These are phyloP conservation scores for Pyricularia grisea DNA, from an alignment of 2,329 filamentous ascomycete species.

Conservation along the genomic window DNA sequence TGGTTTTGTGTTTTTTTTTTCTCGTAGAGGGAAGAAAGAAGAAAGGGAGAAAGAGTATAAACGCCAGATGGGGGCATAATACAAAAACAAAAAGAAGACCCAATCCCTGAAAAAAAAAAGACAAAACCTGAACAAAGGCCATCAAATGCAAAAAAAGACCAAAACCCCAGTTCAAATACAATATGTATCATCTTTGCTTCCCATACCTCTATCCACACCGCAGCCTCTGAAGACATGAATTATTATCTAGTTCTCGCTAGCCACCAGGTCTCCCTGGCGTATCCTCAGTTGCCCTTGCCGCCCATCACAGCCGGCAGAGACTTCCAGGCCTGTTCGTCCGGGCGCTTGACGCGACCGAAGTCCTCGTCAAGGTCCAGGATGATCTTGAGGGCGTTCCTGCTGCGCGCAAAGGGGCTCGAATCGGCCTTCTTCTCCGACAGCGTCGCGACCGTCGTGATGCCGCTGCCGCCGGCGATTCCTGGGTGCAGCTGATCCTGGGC, in stretches of 20 bases:
- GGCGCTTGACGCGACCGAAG: conserved; percentile 67
- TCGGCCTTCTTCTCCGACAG: conserved; percentile 48
- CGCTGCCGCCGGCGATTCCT: conserved; percentile 42
- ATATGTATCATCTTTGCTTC: background rate
- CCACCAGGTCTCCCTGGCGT: background rate
- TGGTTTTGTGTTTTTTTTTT: background rate
- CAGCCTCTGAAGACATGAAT: background rate
- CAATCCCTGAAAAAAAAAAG: background rate
- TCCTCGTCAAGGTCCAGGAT: conserved; percentile 91
- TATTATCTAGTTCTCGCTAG: background rate
- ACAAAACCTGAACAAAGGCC: background rate
- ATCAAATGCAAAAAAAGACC: background rate
- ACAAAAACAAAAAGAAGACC: background rate
- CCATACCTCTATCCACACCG: background rate
- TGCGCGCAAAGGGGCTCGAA: conserved; percentile 46
- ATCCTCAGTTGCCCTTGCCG: conserved; percentile 13
- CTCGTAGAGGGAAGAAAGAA: background rate
- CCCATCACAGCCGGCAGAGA: conserved; percentile 40
- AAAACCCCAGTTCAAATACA: background rate
- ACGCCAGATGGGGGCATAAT: background rate
- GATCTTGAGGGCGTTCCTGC: conserved; percentile 88
- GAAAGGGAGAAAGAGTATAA: background rate
- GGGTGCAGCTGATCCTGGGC: conserved; percentile 23
- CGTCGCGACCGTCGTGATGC: conserved; percentile 33
- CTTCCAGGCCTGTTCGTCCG: conserved; percentile 43